phyloP scores from a whole-genome alignment of 164 flowering plant species.

The Stephania japonica region DNA sequence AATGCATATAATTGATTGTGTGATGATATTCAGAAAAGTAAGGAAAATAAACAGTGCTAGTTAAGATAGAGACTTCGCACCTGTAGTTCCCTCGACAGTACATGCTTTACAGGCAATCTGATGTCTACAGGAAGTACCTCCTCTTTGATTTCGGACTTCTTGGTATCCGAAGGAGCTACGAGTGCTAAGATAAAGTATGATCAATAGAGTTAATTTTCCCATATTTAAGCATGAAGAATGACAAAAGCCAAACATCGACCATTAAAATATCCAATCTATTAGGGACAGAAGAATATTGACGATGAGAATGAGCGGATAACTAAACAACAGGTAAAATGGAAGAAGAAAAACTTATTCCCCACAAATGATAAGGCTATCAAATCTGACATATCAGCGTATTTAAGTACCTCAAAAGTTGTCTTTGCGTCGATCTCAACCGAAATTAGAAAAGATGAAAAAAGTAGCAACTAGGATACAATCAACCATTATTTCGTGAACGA shows the following conservation, averaged over 20 bases:
- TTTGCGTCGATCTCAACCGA: neutral
- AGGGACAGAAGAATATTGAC: neutral
- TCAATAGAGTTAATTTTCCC: constrained; percentile 4
- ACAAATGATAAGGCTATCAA: neutral
- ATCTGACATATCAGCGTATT: no score
- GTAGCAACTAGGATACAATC: neutral
- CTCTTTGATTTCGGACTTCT: constrained; percentile 56
- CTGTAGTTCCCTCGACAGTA: constrained; percentile 91
- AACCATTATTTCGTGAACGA: neutral
- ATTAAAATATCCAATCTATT: neutral
- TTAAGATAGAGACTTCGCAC: constrained; percentile 21
- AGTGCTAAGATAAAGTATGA: constrained; percentile 54
- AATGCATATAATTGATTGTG: constrained; percentile 1
- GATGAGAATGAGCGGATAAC: neutral
- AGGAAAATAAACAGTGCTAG: neutral
- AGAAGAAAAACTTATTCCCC: neutral
- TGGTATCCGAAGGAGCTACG: constrained; percentile 53
- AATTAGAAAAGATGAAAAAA: neutral
- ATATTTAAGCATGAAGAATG: neutral
- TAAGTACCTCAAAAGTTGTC: neutral
- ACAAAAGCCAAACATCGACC: neutral
- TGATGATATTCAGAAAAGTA: neutral
- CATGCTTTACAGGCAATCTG: constrained; percentile 81
- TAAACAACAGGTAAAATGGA: neutral
- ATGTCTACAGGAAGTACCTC: constrained; percentile 73